These are phyloP conservation scores for Corinectria fuckeliana DNA, from an alignment of 2,329 filamentous ascomycete species.

Conservation along the genomic window DNA sequence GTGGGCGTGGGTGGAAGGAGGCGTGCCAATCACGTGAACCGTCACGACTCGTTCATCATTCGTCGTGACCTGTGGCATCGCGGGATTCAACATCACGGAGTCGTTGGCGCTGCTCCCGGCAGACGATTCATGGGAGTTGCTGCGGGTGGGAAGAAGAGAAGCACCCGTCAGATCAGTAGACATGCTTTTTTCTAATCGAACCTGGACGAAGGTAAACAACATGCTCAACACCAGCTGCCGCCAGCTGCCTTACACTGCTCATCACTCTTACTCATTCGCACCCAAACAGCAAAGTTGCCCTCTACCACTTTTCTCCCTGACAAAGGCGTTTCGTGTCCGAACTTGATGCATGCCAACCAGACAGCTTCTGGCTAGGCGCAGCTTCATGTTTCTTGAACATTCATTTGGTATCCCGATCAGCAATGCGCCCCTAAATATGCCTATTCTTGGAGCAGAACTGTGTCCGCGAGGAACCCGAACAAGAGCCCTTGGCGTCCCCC, in stretches of 20 bases:
- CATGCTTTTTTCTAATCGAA: too few species aligned
- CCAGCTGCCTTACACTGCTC: not conserved
- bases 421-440: not conserved
- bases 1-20: not conserved
- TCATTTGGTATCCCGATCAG: not conserved
- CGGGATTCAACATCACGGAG: too few species aligned
- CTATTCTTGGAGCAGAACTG: not conserved
- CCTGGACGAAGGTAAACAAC: not conserved
- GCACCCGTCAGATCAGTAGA: too few species aligned
- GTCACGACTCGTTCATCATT: not conserved
- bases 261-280: not conserved
- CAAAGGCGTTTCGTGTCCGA: not conserved
- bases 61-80: not conserved
- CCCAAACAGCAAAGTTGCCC: not conserved
- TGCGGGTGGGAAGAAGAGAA: not conserved
- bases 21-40: not conserved
- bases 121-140: too few species aligned
- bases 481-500: not conserved
- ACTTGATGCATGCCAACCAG: not conserved
- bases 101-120: too few species aligned
- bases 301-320: not conserved
- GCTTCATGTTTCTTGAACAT: not conserved
- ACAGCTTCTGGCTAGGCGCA: not conserved
- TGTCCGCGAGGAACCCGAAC: not conserved
- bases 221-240: not conserved